Evolutionary conservation across 2,329 filamentous ascomycete species (phyloP).

Genomic region (Lecanosticta acicola): DNA sequence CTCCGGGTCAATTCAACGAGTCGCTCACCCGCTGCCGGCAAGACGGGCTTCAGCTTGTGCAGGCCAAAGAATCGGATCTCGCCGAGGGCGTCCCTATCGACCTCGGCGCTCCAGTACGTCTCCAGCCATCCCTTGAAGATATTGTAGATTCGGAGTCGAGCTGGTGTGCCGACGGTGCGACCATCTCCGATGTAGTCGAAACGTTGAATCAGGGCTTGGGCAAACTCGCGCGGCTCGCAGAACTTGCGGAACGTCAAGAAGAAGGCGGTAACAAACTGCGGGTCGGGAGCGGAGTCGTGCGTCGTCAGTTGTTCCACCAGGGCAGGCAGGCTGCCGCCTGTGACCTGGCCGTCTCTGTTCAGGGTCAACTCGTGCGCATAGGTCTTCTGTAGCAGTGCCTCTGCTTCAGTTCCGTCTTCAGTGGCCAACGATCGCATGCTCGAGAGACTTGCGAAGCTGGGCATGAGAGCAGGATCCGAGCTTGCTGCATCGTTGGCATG

Average conservation of each 20-base stretch:
- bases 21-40: constrained; percentile 75
- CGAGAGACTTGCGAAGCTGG: constrained; percentile 61
- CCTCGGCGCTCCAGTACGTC: constrained; percentile 83
- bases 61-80: constrained; percentile 77
- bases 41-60: constrained; percentile 58
- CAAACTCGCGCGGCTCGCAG: constrained; percentile 71
- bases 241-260: constrained; percentile 95
- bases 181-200: constrained; percentile 87
- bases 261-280: constrained; percentile 87
- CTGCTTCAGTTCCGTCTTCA: constrained; percentile 73
- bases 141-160: constrained; percentile 88
- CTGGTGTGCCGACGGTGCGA: constrained; percentile 67
- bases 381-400: constrained; percentile 83
- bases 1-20: constrained; percentile 73
- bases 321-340: constrained; percentile 81
- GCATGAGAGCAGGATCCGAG: constrained; percentile 50
- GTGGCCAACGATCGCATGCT: constrained; percentile 59
- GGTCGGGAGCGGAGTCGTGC: constrained; percentile 86
- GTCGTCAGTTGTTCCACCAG: constrained; percentile 91
- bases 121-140: constrained; percentile 97
- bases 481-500: constrained; percentile 41
- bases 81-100: constrained; percentile 68
- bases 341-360: constrained; percentile 93
- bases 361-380: constrained; percentile 86
- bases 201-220: constrained; percentile 76